A percentile compares a stretch with the other conserved stretches of the same genome.
Evolutionary conservation across 352 stramenopile species (phyloP).

Genomic region (Phytopythium boreale): DNA sequence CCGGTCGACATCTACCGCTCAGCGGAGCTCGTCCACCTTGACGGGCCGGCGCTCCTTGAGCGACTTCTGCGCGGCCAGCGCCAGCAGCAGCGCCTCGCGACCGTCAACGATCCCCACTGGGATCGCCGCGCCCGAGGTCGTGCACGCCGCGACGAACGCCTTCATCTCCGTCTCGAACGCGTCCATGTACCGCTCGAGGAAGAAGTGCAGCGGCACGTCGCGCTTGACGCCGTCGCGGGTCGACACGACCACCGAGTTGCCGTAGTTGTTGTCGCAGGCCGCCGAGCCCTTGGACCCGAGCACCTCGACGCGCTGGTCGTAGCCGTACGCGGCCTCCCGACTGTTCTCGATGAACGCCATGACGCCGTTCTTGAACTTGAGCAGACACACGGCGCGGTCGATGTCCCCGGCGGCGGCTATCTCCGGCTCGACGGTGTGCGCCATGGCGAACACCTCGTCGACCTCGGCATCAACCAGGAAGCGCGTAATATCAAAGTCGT

Average conservation of each 20-base stretch:
- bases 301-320: constrained; percentile 91
- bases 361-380: constrained; percentile 82
- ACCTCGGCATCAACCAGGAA: constrained; percentile 88
- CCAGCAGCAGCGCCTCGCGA: constrained; percentile 43
- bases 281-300: constrained; percentile 86
- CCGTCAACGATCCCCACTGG: constrained; percentile 41
- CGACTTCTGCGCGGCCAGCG: constrained; percentile 44
- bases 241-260: constrained; percentile 55
- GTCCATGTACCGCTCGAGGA: constrained; percentile 89
- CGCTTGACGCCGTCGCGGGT: constrained; percentile 18
- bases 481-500: constrained; percentile 94
- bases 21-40: constrained; percentile 33
- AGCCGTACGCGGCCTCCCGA: constrained; percentile 88
- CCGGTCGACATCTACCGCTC: background rate
- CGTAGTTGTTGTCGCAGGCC: constrained; percentile 90
- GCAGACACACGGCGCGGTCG: constrained; percentile 82
- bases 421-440: constrained; percentile 24
- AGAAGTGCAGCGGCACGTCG: constrained; percentile 92
- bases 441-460: constrained; percentile 45
- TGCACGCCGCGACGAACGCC: constrained; percentile 38
- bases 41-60: constrained; percentile 44
- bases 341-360: constrained; percentile 90
- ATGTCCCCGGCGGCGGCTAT: constrained; percentile 68
- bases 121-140: constrained; percentile 9
- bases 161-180: constrained; percentile 47